Evolutionary conservation across 2,329 filamentous ascomycete genomes (phyloP), one percentile per base, ranked within the genome.

Genomic region (Trichoderma sp.): DNA sequence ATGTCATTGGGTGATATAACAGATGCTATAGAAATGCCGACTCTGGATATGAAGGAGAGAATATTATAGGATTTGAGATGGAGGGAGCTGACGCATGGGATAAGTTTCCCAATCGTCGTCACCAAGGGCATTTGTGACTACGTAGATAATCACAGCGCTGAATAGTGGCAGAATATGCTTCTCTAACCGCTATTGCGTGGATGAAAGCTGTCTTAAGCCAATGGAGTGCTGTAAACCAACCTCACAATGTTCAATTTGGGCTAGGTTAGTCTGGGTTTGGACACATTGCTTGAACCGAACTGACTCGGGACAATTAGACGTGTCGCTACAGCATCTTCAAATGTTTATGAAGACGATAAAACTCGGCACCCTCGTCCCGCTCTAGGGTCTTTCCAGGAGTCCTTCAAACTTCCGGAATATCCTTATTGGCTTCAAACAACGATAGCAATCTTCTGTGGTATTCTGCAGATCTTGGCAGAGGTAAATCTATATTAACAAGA

Each of bases 101-200:
- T 8, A 71, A 70, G n/a, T 0, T 74, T 82, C 3, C 80, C 80
- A 0, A 80, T 78, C 26, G 32, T 82, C 0, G 75, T 80, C 0
- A 79, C 83, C 59, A 80, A 80, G 23, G 79, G 80, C 1, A 77
- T 80, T 2, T 83, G 77, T 50, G 79, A 80, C 65, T 83, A 82
- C 58, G 79, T 79, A 3, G 81, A 83, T 68, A 78, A 75, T 6
- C 81, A 83, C 64, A 83, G 82, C 72, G 78, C 75, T 36, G 78
- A 82, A 23, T 32, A 6, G 6, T 82, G 80, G 81, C 80, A 59
- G 12, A 30, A 23, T 68, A 68, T 68, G 32, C 53, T 11, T 55
- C 53, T 17, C 11, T 23, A 81, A 50, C 59, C 11, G 36, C 71
- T 13, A 68, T 61, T 32, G 53, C 61, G 20, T 57, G 59, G 9